These are phyloP conservation scores for Hemileccinum impolitum DNA, from an alignment of 768 basidiomycete species.

Conservation along the genomic window DNA sequence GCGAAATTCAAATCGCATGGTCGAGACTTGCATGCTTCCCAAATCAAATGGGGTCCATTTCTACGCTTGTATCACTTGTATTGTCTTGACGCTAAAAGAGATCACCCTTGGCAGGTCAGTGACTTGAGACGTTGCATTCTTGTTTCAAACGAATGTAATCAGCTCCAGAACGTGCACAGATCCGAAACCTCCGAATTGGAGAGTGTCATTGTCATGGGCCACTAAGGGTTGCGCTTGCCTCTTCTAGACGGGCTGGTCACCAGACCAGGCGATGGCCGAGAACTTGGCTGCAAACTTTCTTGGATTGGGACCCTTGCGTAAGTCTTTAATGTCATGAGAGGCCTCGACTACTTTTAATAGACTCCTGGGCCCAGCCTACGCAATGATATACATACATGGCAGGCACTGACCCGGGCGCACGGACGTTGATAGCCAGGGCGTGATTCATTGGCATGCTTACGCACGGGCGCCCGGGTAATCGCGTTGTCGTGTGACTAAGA, in stretches of 20 bases:
- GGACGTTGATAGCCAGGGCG: too few relatives aligned
- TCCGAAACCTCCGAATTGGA: neutral
- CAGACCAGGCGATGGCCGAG: constrained; percentile 11
- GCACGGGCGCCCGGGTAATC: too few relatives aligned
- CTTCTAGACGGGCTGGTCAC: too few relatives aligned
- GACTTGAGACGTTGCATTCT: neutral
- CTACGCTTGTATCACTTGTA: neutral
- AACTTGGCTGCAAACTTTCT: constrained; percentile 8
- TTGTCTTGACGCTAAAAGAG: neutral
- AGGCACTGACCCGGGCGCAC: too few relatives aligned
- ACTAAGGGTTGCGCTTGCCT: too few relatives aligned
- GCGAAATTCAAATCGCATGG: constrained; percentile 8
- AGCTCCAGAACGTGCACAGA: neutral
- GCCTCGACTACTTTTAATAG: neutral
- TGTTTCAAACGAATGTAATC: neutral
- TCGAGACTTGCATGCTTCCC: neutral
- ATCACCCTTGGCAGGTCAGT: neutral
- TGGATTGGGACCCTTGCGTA: constrained; percentile 9
- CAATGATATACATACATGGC: neutral
- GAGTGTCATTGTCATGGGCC: neutral
- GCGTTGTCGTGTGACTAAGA: neutral
- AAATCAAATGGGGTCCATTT: neutral
- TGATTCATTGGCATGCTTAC: too few relatives aligned
- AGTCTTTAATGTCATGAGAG: neutral
- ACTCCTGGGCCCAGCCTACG: neutral